Conservation (phyloP, 2,329 filamentous ascomycete genomes). For the Diplodia sapinea region DNA sequence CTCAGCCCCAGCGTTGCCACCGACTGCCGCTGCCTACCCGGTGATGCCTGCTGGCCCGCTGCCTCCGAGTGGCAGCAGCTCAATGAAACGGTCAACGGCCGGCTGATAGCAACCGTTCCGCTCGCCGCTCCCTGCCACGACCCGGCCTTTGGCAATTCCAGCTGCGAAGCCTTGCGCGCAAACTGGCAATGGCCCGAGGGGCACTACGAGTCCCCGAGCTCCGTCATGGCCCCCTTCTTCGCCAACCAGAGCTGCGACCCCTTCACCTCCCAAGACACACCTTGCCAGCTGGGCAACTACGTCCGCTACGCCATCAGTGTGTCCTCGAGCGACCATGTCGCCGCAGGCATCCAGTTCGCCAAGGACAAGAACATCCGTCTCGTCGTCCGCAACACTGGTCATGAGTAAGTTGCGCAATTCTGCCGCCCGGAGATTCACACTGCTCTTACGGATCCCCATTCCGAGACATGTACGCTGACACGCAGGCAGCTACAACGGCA, state of each 20-base stretch:
- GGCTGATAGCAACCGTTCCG: conserved; percentile 52
- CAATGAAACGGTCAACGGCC: conserved; percentile 53
- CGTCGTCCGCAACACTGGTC: conserved; percentile 47
- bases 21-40: conserved; percentile 57
- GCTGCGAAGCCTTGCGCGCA: conserved; percentile 35
- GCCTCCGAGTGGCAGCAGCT: conserved; percentile 53
- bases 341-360: conserved; percentile 38
- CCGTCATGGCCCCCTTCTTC: conserved; percentile 21
- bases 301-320: conserved; percentile 17
- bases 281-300: conserved; percentile 10
- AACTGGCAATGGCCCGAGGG: conserved; percentile 39
- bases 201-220: conserved; percentile 28
- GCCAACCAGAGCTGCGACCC: conserved; percentile 33
- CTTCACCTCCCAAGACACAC: neutral
- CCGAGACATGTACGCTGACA: neutral
- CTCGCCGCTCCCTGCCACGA: conserved; percentile 56
- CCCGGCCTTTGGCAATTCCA: conserved; percentile 41
- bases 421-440: neutral
- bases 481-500: conserved; percentile 37
- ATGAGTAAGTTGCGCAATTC: conserved; percentile 40
- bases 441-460: neutral
- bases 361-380: conserved; percentile 42
- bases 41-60: conserved; percentile 56
- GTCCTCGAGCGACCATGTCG: conserved; percentile 31
- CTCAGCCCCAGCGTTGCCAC: neutral